Percentiles rank a stretch among this genome's conserved stretches.
phyloP scores from a whole-genome alignment of 2,329 filamentous ascomycete species.

The Botrytis elliptica region DNA sequence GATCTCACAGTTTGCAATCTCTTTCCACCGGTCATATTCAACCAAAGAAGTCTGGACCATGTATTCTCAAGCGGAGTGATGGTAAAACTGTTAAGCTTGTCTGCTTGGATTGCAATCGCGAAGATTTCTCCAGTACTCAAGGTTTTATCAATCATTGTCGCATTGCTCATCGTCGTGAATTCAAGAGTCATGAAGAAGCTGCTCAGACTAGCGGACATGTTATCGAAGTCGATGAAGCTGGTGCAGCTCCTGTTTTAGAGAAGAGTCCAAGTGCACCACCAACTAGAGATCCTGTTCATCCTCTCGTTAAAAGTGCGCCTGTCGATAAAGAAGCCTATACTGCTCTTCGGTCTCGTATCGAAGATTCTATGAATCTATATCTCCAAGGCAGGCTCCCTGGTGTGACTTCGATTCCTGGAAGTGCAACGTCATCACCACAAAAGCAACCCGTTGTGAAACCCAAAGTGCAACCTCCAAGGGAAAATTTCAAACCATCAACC shows the following conservation, averaged over 20 bases:
- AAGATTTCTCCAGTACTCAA: constrained; percentile 93
- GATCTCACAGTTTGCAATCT: constrained; percentile 64
- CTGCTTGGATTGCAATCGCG: constrained; percentile 82
- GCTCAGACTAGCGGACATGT: constrained; percentile 83
- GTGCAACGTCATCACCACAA: constrained; percentile 29
- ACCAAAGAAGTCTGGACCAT: constrained; percentile 77
- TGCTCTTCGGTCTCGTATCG: constrained; percentile 53
- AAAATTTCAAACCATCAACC: constrained; percentile 52
- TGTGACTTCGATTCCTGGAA: constrained; percentile 47
- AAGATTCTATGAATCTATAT: constrained; percentile 53
- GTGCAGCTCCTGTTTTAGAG: constrained; percentile 48
- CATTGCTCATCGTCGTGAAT: constrained; percentile 89
- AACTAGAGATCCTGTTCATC: constrained; percentile 56
- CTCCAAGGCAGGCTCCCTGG: constrained; percentile 52
- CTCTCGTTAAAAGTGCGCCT: constrained; percentile 57
- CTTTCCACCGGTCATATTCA: constrained; percentile 69
- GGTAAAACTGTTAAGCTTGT: constrained; percentile 85
- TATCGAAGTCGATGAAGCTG: constrained; percentile 66
- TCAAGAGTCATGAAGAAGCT: constrained; percentile 93
- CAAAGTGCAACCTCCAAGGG: constrained; percentile 34
- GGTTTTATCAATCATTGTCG: constrained; percentile 99
- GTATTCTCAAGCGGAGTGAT: constrained; percentile 82
- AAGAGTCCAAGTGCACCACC: constrained; percentile 35
- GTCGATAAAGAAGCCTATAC: constrained; percentile 53
- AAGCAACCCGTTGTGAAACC: constrained; percentile 31